Evolutionary conservation across 2,329 filamentous ascomycete genomes (phyloP), one percentile per base, ranked within the genome.

Genomic region (Daldinia eschscholtzii): DNA sequence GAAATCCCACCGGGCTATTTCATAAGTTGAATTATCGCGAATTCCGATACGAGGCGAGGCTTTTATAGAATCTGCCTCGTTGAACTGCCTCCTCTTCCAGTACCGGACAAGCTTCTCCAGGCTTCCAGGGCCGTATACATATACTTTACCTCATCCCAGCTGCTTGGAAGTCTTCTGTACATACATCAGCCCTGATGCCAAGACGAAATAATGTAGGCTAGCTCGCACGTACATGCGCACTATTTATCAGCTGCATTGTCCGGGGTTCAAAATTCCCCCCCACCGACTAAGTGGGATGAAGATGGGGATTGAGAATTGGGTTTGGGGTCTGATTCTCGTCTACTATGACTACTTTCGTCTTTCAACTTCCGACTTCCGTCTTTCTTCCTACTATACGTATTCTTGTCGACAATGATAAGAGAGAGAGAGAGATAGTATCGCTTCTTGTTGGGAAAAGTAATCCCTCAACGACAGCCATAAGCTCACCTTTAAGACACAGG

Each of bases 231-330:
- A 55, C 33, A 26, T 30, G 57, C 33, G 41, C 50, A 44, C 55
- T 64, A 63, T 48, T 55, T 63, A 65, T 65, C 63, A 64, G 61
- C 26, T 67, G 64, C 61, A 59, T 62, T 57, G 60, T 61, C 30
- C 52, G 64, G 53, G 55, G 26, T 41, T 50, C 42, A 30, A 65
- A 46, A 26, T 33, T 15, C 20, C 46, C 60, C 50, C 64, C 42
- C 53, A 57, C 53, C 30, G 44, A 57, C 57, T 65, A 50, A 35
- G 42, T 59, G 42, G 57, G 57, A 57, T 42, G 53, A 30, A 39
- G 23, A 57, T 57, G 37, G 53, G 35, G 37, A 57, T 28, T 57
- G 18, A 28, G 37, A 57, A 28, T 56, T 39, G 30, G 44, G 23
- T 26, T 55, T 39, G 13, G 35, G 35, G 10, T 39, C 13, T 42